Evolutionary conservation across 768 basidiomycete species (phyloP), one percentile per base, ranked within the genome.

Genomic region (Suillus spraguei): DNA sequence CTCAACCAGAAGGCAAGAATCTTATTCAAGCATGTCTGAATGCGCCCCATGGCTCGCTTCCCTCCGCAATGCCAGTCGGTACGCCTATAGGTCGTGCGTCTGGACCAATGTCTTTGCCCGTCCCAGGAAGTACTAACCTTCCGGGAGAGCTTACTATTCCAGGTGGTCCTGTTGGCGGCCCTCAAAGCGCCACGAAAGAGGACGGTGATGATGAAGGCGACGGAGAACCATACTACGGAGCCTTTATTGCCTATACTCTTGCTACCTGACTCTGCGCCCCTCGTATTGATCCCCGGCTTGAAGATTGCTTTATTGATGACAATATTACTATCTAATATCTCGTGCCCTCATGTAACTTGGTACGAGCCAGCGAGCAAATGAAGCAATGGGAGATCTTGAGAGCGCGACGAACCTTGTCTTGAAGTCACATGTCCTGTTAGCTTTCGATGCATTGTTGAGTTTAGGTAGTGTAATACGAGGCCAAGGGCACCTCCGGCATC

Each of bases 11-110:
- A 74, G 96, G 97, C 72, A 97, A 98, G 82, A 97, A 97, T 69
- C 90, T 98, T 74, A 99, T 99, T 69, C 96, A 97, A 72, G 96
- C 96, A 7, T 98, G 96, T 73, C 88, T 98, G 72, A 97, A 97
- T 74, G 93, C 95, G 0, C 92, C 94, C 17, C 92, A 94, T 69
- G 94, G 93, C 42, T 79, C 87, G 35, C 81, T 91, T 0, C 89
- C 92, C 9, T 90, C 90, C 5, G 83, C 87, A 39, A 85, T 92
- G 81, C 90, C 90, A 41, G 86, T 92, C 52, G 88, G 87, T 41
- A 67, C 85, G 1, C 86, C 91, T 28, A 82, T 92, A 68, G 87
- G 87, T 65, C 90, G 91, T 64, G 71, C 86, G 0, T 80, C 82
- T 1, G 79, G 78, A 2, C 81, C 84, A 35, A 84, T 87, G 78